Percentiles rank a stretch among this genome's conserved stretches.
Conservation (phyloP, 768 basidiomycete genomes). For the Tylopilus intermedius region DNA sequence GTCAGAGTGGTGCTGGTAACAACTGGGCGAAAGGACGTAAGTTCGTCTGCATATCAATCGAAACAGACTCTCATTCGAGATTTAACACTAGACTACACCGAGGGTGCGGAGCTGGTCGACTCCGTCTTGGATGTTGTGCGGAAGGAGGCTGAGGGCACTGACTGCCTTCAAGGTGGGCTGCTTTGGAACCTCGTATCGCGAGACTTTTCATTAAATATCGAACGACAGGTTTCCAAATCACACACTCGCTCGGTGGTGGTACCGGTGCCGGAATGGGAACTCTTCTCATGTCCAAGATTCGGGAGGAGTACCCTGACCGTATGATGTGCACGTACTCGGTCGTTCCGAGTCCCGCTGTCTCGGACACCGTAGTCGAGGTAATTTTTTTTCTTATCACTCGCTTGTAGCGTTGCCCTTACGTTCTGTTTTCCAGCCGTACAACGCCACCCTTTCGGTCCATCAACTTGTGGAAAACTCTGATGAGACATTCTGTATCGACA, state of each 20-base stretch:
- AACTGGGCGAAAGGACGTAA: slow-evolving; percentile 99
- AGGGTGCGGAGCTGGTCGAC: slow-evolving; percentile 98
- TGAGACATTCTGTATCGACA: slow-evolving; percentile 99
- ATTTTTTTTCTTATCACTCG: slow-evolving; percentile 5
- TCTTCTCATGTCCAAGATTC: slow-evolving; percentile 96
- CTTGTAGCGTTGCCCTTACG: neutral
- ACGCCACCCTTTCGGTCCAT: slow-evolving; percentile 96
- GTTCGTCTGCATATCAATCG: slow-evolving; percentile 30
- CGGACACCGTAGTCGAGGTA: slow-evolving; percentile 97
- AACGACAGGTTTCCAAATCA: slow-evolving; percentile 88
- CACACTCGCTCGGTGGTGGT: slow-evolving; percentile 97
- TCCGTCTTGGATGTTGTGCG: slow-evolving; percentile 96
- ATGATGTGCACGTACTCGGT: slow-evolving; percentile 99
- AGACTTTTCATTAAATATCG: slow-evolving; percentile 3
- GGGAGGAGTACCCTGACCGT: slow-evolving; percentile 97
- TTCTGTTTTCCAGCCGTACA: slow-evolving; percentile 71
- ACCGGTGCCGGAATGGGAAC: slow-evolving; percentile 99
- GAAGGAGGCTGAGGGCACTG: slow-evolving; percentile 97
- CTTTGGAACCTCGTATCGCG: neutral
- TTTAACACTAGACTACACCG: slow-evolving; percentile 59
- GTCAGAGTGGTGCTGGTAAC: slow-evolving; percentile 97
- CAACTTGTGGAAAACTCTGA: slow-evolving; percentile 99
- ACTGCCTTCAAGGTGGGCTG: slow-evolving; percentile 86
- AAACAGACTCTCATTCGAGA: neutral
- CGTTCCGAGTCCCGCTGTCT: slow-evolving; percentile 94